Evolutionary conservation across 352 stramenopile species (phyloP).

Genomic region (Phytophthora sojae): DNA sequence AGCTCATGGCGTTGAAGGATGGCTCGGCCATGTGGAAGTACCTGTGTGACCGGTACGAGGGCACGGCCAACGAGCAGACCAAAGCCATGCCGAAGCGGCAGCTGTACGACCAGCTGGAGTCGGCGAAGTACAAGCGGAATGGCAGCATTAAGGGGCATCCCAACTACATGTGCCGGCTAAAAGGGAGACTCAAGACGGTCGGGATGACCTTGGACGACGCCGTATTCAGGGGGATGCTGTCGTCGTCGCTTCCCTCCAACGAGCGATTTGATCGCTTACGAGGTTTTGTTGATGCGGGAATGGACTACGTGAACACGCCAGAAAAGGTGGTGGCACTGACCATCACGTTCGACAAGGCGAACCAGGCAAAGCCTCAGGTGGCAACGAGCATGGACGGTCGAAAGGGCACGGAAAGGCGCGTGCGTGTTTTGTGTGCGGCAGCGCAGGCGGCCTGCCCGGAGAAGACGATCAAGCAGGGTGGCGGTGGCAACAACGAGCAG

Average conservation of each 20-base stretch:
- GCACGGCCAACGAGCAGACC: constrained; percentile 6
- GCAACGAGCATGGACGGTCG: no score
- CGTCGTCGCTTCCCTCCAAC: constrained; percentile 12
- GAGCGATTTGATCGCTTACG: constrained; percentile 12
- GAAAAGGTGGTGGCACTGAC: constrained; percentile 17
- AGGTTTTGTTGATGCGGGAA: constrained; percentile 3
- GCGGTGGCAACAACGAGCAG: no score
- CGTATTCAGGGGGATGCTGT: constrained; percentile 1
- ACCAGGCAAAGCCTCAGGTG: no score
- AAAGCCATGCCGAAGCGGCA: constrained; percentile 12
- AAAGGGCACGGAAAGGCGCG: no score
- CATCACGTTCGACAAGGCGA: constrained; percentile 13
- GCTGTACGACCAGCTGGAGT: constrained; percentile 12
- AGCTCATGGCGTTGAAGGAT: constrained; percentile 10
- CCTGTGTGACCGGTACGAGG: neutral
- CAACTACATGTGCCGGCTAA: constrained; percentile 13
- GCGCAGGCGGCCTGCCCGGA: no score
- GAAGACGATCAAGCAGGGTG: no score
- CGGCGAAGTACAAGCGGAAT: constrained; percentile 12
- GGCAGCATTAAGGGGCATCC: constrained; percentile 12
- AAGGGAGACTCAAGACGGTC: constrained; percentile 7
- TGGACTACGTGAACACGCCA: constrained; percentile 7
- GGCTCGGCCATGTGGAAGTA: constrained; percentile 10
- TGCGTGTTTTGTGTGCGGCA: no score
- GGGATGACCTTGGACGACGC: constrained; percentile 16